phyloP scores from a whole-genome alignment of 805 yeast species.

The Lipomyces japonicus region DNA sequence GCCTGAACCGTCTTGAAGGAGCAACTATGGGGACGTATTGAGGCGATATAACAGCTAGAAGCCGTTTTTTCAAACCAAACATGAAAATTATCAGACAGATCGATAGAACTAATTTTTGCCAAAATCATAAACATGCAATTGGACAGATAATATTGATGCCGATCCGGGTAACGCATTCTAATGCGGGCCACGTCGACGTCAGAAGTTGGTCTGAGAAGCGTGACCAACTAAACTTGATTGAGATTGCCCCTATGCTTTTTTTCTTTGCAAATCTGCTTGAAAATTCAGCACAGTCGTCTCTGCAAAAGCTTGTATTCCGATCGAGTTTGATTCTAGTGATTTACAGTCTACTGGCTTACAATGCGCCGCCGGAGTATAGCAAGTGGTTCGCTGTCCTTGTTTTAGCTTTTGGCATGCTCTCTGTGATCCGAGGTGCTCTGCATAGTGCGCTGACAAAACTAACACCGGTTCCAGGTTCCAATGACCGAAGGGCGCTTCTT shows the following conservation, averaged over 20 bases:
- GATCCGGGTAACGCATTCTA: background rate
- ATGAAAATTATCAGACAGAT: background rate
- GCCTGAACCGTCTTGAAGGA: slow-evolving; percentile 10
- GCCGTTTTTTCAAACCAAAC: slow-evolving; percentile 3
- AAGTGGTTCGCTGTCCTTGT: slow-evolving; percentile 17
- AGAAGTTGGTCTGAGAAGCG: background rate
- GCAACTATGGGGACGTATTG: slow-evolving; percentile 15
- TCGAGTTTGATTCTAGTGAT: slow-evolving; percentile 8
- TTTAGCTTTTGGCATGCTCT: slow-evolving; percentile 8
- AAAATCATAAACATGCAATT: background rate
- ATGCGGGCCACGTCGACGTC: background rate
- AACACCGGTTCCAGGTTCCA: slow-evolving; percentile 10
- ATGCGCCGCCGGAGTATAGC: slow-evolving; percentile 12
- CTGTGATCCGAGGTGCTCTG: slow-evolving; percentile 6
- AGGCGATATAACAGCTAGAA: slow-evolving; percentile 8
- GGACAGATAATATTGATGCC: background rate
- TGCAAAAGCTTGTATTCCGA: slow-evolving; percentile 2
- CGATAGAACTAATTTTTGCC: background rate
- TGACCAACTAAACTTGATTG: background rate
- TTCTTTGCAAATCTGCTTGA: background rate
- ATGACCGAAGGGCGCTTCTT: slow-evolving; percentile 21
- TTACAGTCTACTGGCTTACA: slow-evolving; percentile 8
- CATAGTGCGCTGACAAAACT: slow-evolving; percentile 7
- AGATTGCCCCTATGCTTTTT: background rate
- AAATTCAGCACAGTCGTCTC: background rate